Evolutionary conservation across 805 yeast genomes (phyloP).

Genomic region (Wickerhamiella alocasiicola): DNA sequence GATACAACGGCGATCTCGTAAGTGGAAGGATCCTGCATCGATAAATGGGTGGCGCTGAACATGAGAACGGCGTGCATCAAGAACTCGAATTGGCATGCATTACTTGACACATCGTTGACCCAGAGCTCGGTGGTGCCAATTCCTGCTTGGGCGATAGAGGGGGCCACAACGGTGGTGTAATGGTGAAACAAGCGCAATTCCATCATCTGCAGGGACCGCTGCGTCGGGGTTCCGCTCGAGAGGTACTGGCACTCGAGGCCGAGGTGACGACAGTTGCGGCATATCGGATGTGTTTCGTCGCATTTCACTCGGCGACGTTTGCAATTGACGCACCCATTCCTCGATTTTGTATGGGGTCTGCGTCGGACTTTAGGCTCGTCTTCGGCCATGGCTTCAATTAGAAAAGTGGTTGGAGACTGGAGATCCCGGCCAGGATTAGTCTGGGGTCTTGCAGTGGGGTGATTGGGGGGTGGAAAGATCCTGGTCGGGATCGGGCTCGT

Average conservation of each 20-base stretch:
- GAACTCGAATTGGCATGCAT: slow-evolving; percentile 80
- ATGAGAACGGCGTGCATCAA: slow-evolving; percentile 87
- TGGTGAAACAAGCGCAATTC: slow-evolving; percentile 80
- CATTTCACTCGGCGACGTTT: slow-evolving; percentile 84
- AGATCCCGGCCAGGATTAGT: too few species aligned
- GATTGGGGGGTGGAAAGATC: too few species aligned
- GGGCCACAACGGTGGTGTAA: slow-evolving; percentile 72
- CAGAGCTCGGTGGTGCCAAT: slow-evolving; percentile 77
- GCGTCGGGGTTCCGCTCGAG: slow-evolving; percentile 23
- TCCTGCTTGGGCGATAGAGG: slow-evolving; percentile 82
- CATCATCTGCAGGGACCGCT: slow-evolving; percentile 42
- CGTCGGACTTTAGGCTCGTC: slow-evolving; percentile 36
- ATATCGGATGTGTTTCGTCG: slow-evolving; percentile 72
- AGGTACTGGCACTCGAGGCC: slow-evolving; percentile 62
- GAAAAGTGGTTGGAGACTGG: too few species aligned
- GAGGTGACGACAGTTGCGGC: slow-evolving; percentile 69
- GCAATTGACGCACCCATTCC: slow-evolving; percentile 83
- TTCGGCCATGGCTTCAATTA: slow-evolving; percentile 3
- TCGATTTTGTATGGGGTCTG: slow-evolving; percentile 77
- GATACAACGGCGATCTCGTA: slow-evolving; percentile 41
- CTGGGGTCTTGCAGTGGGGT: too few species aligned
- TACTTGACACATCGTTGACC: slow-evolving; percentile 75
- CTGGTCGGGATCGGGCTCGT: too few species aligned
- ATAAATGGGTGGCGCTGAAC: slow-evolving; percentile 83
- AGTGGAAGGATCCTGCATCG: slow-evolving; percentile 49